A percentile compares a stretch with the other conserved stretches of the same genome.
These are phyloP conservation scores for Triticum monococcum DNA, from an alignment of 176 grass and related monocot genomes.

Conservation along the genomic window DNA sequence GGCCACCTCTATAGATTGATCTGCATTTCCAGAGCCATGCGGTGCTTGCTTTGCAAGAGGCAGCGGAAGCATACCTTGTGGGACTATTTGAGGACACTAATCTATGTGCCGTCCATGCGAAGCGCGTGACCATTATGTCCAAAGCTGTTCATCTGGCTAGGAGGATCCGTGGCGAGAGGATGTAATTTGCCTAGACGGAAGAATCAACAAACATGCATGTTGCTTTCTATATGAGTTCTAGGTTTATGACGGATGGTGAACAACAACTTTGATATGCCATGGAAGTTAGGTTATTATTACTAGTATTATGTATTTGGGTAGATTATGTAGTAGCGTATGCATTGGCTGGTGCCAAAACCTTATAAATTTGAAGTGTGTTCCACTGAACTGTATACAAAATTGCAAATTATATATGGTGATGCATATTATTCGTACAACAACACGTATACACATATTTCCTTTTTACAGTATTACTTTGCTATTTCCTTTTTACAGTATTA, in stretches of 20 bases:
- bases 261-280: neutral
- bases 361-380: neutral
- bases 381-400: neutral
- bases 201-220: neutral
- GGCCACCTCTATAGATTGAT: conserved; percentile 16
- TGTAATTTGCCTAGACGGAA: neutral
- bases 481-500: neutral
- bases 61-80: conserved; percentile 37
- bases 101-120: conserved; percentile 37
- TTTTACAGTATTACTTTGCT: neutral
- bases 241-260: neutral
- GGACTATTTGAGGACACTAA: conserved; percentile 37
- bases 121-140: conserved; percentile 32
- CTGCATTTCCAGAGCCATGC: neutral
- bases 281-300: neutral
- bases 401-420: neutral
- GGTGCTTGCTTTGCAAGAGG: conserved; percentile 21
- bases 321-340: no score
- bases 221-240: neutral
- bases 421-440: neutral
- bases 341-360: no score
- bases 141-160: conserved; percentile 20
- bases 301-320: neutral
- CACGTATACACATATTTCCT: neutral
- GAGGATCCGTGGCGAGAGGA: conserved; percentile 28